Evolutionary conservation across 192 early-diverging fungal species (phyloP).

Genomic region (Polychytrium aggregatum): DNA sequence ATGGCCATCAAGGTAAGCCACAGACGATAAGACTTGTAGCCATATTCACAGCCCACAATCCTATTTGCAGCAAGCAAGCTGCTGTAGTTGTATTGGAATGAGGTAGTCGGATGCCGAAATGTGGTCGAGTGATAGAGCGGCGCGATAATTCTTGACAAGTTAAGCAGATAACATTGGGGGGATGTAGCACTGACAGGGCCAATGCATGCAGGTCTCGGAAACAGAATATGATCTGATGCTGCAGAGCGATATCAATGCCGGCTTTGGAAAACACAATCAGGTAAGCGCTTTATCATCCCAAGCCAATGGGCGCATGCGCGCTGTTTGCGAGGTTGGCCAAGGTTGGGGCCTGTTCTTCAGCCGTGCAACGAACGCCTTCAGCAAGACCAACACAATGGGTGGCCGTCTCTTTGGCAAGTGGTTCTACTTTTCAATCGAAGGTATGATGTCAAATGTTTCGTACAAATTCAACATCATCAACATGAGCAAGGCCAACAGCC

Average conservation of each 20-base stretch:
- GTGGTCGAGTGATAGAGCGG: too few relatives aligned
- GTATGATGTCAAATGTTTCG: constrained; percentile 12
- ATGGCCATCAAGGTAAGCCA: constrained; percentile 28
- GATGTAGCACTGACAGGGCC: too few relatives aligned
- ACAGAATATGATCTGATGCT: constrained; percentile 38
- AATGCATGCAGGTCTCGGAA: constrained; percentile 10
- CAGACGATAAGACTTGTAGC: background rate
- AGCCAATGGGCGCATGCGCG: too few relatives aligned
- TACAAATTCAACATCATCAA: constrained; percentile 48
- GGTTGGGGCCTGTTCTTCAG: too few relatives aligned
- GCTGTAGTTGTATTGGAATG: constrained; percentile 5
- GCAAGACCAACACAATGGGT: too few relatives aligned
- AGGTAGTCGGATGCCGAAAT: too few relatives aligned
- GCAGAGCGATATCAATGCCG: constrained; percentile 35
- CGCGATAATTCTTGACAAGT: too few relatives aligned
- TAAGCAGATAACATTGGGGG: too few relatives aligned
- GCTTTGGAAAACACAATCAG: constrained; percentile 40
- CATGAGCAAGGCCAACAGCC: constrained; percentile 36
- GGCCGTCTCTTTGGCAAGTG: too few relatives aligned
- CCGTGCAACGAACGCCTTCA: too few relatives aligned
- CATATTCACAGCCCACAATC: background rate
- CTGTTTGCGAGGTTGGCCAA: too few relatives aligned
- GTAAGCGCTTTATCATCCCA: too few relatives aligned
- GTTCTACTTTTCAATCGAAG: constrained; percentile 39
- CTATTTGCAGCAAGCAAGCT: background rate